phyloP scores from a whole-genome alignment of 805 yeast genomes.

The Torulaspora quercuum region DNA sequence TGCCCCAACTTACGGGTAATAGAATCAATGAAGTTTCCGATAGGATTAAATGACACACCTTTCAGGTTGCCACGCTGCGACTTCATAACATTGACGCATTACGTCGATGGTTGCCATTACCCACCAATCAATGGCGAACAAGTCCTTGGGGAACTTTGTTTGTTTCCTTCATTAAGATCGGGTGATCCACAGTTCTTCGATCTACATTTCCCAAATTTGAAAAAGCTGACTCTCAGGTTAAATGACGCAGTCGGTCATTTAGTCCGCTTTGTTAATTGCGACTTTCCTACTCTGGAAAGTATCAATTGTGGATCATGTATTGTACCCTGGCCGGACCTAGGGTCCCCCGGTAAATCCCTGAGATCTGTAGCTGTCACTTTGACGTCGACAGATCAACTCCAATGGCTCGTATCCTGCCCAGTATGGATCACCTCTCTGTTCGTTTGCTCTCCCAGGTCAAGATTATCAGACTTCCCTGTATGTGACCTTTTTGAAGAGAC shows the following conservation, averaged over 20 bases:
- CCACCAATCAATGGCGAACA: constrained; percentile 24
- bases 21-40: constrained; percentile 24
- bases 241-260: constrained; percentile 11
- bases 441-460: constrained; percentile 5
- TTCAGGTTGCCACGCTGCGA: constrained; percentile 27
- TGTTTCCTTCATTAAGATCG: constrained; percentile 21
- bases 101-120: constrained; percentile 16
- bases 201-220: constrained; percentile 21
- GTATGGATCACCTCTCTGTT: constrained; percentile 4
- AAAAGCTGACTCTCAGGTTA: constrained; percentile 12
- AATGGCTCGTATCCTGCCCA: constrained; percentile 25
- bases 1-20: constrained; percentile 23
- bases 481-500: constrained; percentile 4
- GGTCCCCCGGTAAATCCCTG: constrained; percentile 7
- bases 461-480: constrained; percentile 11
- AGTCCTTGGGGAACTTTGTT: constrained; percentile 14
- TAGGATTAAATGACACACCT: constrained; percentile 2
- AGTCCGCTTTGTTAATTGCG: constrained; percentile 20
- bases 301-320: constrained; percentile 17
- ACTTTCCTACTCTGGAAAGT: constrained; percentile 16
- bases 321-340: constrained; percentile 25
- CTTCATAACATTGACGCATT: constrained; percentile 21
- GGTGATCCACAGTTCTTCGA: constrained; percentile 18
- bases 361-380: constrained; percentile 16
- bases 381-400: constrained; percentile 17